Conservation (phyloP, 306 rosid genomes). For the Glycine soja region DNA sequence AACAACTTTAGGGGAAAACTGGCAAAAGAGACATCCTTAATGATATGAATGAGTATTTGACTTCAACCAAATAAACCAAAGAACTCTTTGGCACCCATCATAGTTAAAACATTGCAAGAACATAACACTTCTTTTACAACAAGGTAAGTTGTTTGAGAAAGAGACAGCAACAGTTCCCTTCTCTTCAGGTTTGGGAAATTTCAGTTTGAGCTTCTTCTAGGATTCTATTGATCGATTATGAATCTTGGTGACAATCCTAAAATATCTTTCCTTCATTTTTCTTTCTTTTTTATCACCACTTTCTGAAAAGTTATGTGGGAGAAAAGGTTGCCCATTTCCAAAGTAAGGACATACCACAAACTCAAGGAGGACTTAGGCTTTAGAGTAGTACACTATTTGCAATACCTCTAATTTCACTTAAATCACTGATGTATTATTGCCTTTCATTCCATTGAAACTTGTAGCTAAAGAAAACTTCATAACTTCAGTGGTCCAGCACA, state of each 20-base stretch:
- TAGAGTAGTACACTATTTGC: conserved; percentile 1
- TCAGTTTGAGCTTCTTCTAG: conserved; percentile 20
- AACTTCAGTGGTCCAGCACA: conserved; percentile 18
- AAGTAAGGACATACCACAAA: conserved; percentile 1
- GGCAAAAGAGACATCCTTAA: background rate
- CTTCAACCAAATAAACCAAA: conserved; percentile 26
- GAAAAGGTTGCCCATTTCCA: background rate
- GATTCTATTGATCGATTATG: conserved; percentile 4
- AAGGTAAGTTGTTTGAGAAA: conserved; percentile 6
- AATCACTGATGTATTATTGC: conserved; percentile 14
- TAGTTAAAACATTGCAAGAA: background rate
- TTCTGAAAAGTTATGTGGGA: background rate
- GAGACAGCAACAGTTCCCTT: conserved; percentile 9
- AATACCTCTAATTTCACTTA: background rate
- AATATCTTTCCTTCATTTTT: conserved; percentile 12
- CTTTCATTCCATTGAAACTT: conserved; percentile 39
- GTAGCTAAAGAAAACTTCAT: background rate
- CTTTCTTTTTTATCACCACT: background rate
- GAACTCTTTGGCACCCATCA: conserved; percentile 18
- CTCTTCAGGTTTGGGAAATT: conserved; percentile 22
- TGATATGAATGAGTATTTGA: background rate
- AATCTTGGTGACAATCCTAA: conserved; percentile 1
- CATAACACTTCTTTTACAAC: conserved; percentile 10
- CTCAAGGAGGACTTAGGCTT: too few relatives aligned
- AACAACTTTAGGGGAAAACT: background rate